Percentiles rank a stretch among this genome's conserved stretches.
These are phyloP conservation scores for Orbilia quercus DNA, from an alignment of 2,329 filamentous ascomycete species.

Conservation along the genomic window DNA sequence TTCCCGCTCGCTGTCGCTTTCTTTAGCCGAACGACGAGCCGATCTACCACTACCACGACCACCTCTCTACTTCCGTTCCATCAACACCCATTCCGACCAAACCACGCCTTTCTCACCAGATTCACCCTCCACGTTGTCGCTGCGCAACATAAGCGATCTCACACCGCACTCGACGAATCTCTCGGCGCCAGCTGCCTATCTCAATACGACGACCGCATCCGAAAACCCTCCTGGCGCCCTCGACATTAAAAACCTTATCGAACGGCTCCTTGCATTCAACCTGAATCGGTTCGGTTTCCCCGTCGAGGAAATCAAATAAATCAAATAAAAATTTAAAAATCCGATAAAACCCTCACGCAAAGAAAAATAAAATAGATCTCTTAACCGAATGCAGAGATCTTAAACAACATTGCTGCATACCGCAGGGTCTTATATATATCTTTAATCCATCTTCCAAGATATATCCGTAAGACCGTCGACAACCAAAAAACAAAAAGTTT, in stretches of 20 bases:
- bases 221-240: neutral
- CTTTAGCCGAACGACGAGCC: conserved; percentile 26
- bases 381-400: conserved; percentile 1
- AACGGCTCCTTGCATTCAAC: neutral
- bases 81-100: neutral
- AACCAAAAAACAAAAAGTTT: too few species aligned
- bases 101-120: conserved; percentile 1
- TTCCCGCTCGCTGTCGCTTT: conserved; percentile 18
- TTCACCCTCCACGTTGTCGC: conserved; percentile 3
- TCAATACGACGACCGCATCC: neutral
- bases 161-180: neutral
- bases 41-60: neutral
- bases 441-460: neutral
- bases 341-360: too few species aligned
- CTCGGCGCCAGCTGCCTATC: neutral
- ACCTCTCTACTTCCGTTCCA: neutral
- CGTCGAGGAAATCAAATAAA: too few species aligned
- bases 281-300: too few species aligned
- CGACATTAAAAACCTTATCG: neutral
- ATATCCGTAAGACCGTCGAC: conserved; percentile 16
- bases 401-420: conserved; percentile 6
- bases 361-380: neutral
- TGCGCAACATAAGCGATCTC: conserved; percentile 1
- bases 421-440: too few species aligned
- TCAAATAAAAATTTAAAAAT: too few species aligned